Base-by-base conservation (phyloP, 2,329 filamentous ascomycete species). In the Xylaria sp. region DNA sequence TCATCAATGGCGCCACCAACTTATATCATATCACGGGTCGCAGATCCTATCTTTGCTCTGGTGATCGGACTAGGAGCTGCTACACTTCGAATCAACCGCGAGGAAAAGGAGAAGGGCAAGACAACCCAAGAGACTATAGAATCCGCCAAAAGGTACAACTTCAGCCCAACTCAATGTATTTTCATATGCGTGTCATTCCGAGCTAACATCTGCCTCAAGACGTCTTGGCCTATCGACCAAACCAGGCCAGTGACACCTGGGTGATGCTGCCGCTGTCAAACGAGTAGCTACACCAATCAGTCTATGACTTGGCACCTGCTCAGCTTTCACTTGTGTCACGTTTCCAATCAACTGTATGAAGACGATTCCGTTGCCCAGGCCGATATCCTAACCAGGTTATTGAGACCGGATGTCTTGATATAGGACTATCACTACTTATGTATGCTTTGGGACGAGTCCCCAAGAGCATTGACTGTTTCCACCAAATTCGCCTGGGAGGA, bases 11-110 rank as follows among this genome's bases (percentile, higher is more conserved):
- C 86, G 71, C 80, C 83, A 25, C 85, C 87, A 5, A 84, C 85
- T 1, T 89, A 89, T 76, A 89, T 90, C 70, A 88, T 90, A 66
- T 89, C 87, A n/a, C 82, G 83, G 74, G 82, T 84, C 8, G 86
- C 84, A 20, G 88, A 90, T 71, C 88, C 88, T 20, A 83, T 90
- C 44, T 90, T 90, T 63, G 88, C 86, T 48, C 74, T 89, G 15
- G 76, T 84, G 65, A 89, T 89, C 63, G 88, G 88, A 20, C 73
- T 89, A 34, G 83, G 84, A 28, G 88, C 88, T 1, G 86, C 88
- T 31, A 85, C 80, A 10, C 84, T 84, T 52, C 84, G 88, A 70
- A 88, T 90, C 81, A 89, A 85, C 72, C 87, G 88, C 46, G 88
- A 90, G 74, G 86, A 88, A 72, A 87, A 87, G 77, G 85, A 85